Percentiles rank a stretch among this genome's conserved stretches.
Conservation (phyloP, 495 filamentous ascomycete genomes). For the Letharia columbiana region DNA sequence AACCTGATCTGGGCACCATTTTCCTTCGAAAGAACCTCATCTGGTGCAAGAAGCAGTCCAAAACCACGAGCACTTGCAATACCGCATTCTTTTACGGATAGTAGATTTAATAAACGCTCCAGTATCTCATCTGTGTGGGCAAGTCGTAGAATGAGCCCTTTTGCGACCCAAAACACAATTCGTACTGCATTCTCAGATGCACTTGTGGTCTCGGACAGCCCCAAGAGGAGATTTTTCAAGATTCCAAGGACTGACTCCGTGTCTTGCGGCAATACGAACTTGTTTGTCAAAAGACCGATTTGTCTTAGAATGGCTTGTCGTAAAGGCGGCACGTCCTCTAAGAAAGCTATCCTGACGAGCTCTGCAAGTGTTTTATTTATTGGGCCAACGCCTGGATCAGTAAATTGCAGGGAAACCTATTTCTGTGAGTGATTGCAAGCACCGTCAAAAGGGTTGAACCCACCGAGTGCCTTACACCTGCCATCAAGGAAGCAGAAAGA, state of each 20-base stretch:
- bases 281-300: constrained; percentile 56
- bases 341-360: constrained; percentile 34
- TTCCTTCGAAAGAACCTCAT: constrained; percentile 54
- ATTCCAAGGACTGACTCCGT: constrained; percentile 33
- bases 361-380: constrained; percentile 36
- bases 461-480: constrained; percentile 44
- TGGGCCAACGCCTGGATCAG: constrained; percentile 21
- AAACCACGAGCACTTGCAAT: constrained; percentile 47
- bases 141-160: constrained; percentile 45
- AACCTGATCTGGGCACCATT: constrained; percentile 58
- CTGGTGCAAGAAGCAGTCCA: constrained; percentile 49
- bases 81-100: constrained; percentile 44
- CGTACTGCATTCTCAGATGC: constrained; percentile 25
- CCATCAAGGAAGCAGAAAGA: constrained; percentile 53
- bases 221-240: constrained; percentile 24
- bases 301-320: constrained; percentile 50
- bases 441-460: constrained; percentile 18
- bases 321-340: constrained; percentile 33
- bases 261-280: constrained; percentile 48
- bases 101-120: constrained; percentile 44
- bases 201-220: constrained; percentile 19
- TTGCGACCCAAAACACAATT: constrained; percentile 47
- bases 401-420: constrained; percentile 29
- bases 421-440: constrained; percentile 7
- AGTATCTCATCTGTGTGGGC: constrained; percentile 43